Conservation (phyloP, 257 asterid species). For the Buddleja alternifolia region DNA sequence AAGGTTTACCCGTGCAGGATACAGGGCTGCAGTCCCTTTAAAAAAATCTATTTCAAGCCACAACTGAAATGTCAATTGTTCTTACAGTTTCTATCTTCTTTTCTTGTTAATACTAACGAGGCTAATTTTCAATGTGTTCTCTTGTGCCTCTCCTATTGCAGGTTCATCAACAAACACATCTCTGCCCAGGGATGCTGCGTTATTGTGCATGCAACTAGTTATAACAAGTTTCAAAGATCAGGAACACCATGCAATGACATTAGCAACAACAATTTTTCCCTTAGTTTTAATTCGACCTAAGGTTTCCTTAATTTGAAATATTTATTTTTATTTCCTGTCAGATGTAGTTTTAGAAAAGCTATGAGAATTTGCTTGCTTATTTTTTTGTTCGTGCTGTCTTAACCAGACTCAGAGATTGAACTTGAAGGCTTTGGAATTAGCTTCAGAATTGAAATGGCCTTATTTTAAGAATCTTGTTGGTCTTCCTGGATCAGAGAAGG, state of each 20-base stretch:
- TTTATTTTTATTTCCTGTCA: conserved; percentile 6
- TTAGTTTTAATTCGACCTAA: conserved; percentile 66
- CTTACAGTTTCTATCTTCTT: background rate
- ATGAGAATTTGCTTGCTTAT: conserved; percentile 22
- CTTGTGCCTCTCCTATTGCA: conserved; percentile 37
- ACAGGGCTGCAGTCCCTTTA: background rate
- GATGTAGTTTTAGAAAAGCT: conserved; percentile 17
- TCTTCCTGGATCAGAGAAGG: conserved; percentile 59
- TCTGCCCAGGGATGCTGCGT: conserved; percentile 48
- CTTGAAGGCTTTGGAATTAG: conserved; percentile 76
- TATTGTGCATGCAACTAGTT: conserved; percentile 61
- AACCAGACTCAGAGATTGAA: conserved; percentile 66
- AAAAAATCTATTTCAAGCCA: background rate
- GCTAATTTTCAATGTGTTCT: conserved; percentile 17
- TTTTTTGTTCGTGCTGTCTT: conserved; percentile 26
- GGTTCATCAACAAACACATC: conserved; percentile 57
- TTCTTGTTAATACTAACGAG: background rate
- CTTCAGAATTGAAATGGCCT: conserved; percentile 76
- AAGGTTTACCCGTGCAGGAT: background rate
- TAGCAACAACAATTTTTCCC: conserved; percentile 71
- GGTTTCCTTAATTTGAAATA: conserved; percentile 46
- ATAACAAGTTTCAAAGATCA: conserved; percentile 53
- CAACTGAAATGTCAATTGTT: conserved; percentile 17
- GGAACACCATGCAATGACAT: conserved; percentile 46
- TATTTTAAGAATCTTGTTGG: conserved; percentile 55